phyloP scores from a whole-genome alignment of 1,139 yeast genomes.

The Candida dubliniensis region DNA sequence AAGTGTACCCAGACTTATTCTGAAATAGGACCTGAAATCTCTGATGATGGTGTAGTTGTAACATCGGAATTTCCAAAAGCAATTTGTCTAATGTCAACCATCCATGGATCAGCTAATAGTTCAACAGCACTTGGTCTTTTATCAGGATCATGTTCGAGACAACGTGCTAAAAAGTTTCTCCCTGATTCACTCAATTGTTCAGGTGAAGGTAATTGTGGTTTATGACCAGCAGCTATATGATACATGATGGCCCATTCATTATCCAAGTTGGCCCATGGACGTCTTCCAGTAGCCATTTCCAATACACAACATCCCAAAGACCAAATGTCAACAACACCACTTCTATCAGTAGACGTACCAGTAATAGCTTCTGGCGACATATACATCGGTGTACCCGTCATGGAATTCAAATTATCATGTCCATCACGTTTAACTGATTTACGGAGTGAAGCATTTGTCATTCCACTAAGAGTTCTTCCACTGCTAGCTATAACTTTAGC shows the following conservation, averaged over 20 bases:
- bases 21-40: slow-evolving; percentile 16
- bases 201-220: slow-evolving; percentile 78
- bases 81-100: slow-evolving; percentile 65
- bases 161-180: slow-evolving; percentile 64
- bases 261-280: slow-evolving; percentile 90
- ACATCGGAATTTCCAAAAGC: slow-evolving; percentile 51
- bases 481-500: slow-evolving; percentile 88
- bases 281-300: slow-evolving; percentile 80
- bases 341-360: slow-evolving; percentile 64
- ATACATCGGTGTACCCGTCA: slow-evolving; percentile 98
- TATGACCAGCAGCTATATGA: slow-evolving; percentile 94
- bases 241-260: slow-evolving; percentile 99
- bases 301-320: slow-evolving; percentile 79
- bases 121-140: slow-evolving; percentile 84
- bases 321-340: slow-evolving; percentile 83
- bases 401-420: slow-evolving; percentile 41
- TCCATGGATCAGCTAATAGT: slow-evolving; percentile 88
- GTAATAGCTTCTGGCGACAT: slow-evolving; percentile 98
- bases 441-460: slow-evolving; percentile 10
- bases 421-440: slow-evolving; percentile 6
- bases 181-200: slow-evolving; percentile 82
- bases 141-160: slow-evolving; percentile 81
- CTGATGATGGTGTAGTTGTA: slow-evolving; percentile 43
- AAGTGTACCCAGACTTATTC: neutral
- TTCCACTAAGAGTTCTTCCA: slow-evolving; percentile 44